Evolutionary conservation across 192 early-diverging fungal species (phyloP).

Genomic region (Podila epicladia): DNA sequence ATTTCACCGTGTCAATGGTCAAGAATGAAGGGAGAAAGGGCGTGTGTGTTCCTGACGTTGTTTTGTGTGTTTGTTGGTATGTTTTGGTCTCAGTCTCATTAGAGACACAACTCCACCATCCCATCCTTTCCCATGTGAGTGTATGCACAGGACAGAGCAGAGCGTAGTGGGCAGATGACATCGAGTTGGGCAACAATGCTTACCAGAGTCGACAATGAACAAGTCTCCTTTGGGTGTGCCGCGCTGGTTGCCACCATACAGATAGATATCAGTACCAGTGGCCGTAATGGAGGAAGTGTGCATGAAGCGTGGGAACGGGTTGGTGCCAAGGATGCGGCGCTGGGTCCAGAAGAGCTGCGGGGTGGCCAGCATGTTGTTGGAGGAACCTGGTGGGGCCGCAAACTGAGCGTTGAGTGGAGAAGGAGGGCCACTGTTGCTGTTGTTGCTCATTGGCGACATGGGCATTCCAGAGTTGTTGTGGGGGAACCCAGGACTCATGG

Average conservation of each 20-base stretch:
- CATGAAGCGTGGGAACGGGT: slow-evolving; percentile 42
- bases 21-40: background rate
- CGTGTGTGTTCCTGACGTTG: background rate
- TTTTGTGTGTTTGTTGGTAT: background rate
- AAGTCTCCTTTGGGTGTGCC: slow-evolving; percentile 40
- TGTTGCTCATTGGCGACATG: background rate
- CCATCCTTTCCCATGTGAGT: too few species aligned
- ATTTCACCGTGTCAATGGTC: background rate
- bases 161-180: too few species aligned
- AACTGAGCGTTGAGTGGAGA: slow-evolving; percentile 16
- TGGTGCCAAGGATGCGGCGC: slow-evolving; percentile 42
- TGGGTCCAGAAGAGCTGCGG: slow-evolving; percentile 48
- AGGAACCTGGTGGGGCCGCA: slow-evolving; percentile 1
- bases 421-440: slow-evolving; percentile 4
- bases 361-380: slow-evolving; percentile 11
- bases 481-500: slow-evolving; percentile 25
- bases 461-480: slow-evolving; percentile 1
- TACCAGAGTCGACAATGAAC: slow-evolving; percentile 49
- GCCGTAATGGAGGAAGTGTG: slow-evolving; percentile 36
- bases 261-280: slow-evolving; percentile 38
- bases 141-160: too few species aligned
- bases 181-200: background rate
- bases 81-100: background rate
- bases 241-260: slow-evolving; percentile 44
- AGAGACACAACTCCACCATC: background rate